Percentiles rank a stretch among this genome's conserved stretches.
phyloP scores from a whole-genome alignment of 495 filamentous ascomycete species.

The Trichoderma asperelloides region DNA sequence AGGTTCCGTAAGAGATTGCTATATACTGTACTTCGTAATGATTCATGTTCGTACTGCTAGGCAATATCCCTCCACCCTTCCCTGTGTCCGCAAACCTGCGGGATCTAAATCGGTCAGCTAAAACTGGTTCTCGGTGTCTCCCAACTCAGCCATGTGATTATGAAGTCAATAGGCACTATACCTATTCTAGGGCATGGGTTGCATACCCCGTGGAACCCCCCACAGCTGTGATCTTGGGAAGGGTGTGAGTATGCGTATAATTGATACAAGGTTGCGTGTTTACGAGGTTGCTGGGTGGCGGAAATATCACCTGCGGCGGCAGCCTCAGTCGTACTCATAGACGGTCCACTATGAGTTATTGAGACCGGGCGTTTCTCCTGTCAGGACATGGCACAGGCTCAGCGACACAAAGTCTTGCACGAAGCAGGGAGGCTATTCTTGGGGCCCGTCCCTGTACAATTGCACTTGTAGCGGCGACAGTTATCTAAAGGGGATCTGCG shows the following conservation, averaged over 20 bases:
- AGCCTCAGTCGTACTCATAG: neutral
- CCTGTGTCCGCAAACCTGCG: neutral
- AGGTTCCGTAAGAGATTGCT: no score
- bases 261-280: neutral
- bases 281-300: neutral
- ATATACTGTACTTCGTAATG: neutral
- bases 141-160: neutral
- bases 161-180: neutral
- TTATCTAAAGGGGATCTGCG: neutral
- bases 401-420: neutral
- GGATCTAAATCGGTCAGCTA: neutral
- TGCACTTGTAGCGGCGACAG: neutral
- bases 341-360: neutral
- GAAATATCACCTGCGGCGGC: neutral
- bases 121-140: neutral
- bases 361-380: neutral
- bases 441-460: neutral
- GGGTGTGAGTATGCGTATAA: constrained; percentile 6
- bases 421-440: neutral
- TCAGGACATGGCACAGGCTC: neutral
- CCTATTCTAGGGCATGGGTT: neutral
- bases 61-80: neutral
- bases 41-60: neutral
- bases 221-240: neutral
- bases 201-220: neutral